A percentile compares a stretch with the other conserved stretches of the same genome.
These are phyloP conservation scores for Hypoxylon sp. DNA, from an alignment of 2,329 filamentous ascomycete genomes.

Conservation along the genomic window DNA sequence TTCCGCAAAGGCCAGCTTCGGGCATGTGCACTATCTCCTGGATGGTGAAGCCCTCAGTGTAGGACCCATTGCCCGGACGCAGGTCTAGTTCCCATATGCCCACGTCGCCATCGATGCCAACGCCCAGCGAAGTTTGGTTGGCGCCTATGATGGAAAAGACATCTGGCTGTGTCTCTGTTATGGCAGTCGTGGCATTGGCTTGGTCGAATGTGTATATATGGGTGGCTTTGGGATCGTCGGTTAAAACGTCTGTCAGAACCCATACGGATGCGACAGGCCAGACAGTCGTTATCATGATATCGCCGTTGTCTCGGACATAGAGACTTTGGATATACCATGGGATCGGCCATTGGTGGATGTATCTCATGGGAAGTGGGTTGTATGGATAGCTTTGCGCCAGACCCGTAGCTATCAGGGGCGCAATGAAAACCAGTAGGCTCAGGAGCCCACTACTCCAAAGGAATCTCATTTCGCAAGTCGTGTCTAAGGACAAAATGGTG, in stretches of 20 bases:
- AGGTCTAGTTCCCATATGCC: constrained; percentile 11
- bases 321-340: constrained; percentile 13
- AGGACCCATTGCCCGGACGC: constrained; percentile 12
- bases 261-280: constrained; percentile 12
- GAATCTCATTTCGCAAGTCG: constrained; percentile 1
- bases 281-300: constrained; percentile 14
- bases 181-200: constrained; percentile 10
- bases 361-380: constrained; percentile 5
- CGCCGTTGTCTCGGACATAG: constrained; percentile 4
- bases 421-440: constrained; percentile 8
- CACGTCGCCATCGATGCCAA: constrained; percentile 8
- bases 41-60: constrained; percentile 12
- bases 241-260: constrained; percentile 14
- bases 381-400: constrained; percentile 10
- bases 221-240: constrained; percentile 8
- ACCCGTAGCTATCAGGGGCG: neutral
- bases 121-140: constrained; percentile 8
- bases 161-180: constrained; percentile 4
- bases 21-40: constrained; percentile 10
- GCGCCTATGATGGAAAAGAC: constrained; percentile 12
- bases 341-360: constrained; percentile 12
- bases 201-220: constrained; percentile 11
- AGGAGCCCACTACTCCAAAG: neutral
- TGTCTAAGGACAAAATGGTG: neutral
- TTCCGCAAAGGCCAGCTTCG: constrained; percentile 15